These are phyloP conservation scores for Begonia loranthoides DNA, from an alignment of 306 rosid species.

Conservation along the genomic window DNA sequence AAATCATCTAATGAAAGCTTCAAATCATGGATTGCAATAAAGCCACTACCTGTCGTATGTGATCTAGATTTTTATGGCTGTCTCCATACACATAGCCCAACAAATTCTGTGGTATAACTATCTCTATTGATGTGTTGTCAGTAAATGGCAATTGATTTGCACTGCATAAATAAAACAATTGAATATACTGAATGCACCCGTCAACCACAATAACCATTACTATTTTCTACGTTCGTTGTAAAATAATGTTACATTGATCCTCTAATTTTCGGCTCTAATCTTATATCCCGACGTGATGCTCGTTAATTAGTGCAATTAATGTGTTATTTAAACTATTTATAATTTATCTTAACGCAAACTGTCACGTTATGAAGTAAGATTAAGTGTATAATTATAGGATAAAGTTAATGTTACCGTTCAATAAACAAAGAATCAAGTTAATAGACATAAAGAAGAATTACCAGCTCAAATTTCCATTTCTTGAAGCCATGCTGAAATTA, in stretches of 20 bases:
- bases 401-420: no score
- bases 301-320: no score
- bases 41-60: conserved; percentile 50
- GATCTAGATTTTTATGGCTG: conserved; percentile 39
- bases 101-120: conserved; percentile 45
- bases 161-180: conserved; percentile 23
- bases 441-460: conserved; percentile 7
- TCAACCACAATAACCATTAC: background rate
- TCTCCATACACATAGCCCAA: conserved; percentile 54
- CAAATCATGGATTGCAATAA: no score
- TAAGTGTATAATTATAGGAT: no score
- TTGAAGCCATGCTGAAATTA: conserved; percentile 28
- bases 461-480: conserved; percentile 49
- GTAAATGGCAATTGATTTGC: conserved; percentile 33
- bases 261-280: no score
- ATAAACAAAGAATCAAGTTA: background rate
- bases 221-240: no score
- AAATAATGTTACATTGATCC: no score
- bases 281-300: no score
- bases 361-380: no score
- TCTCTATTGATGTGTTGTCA: conserved; percentile 35
- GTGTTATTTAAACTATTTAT: no score
- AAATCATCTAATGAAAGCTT: no score
- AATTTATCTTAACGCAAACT: no score
- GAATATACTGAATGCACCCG: conserved; percentile 1